Evolutionary conservation across 805 yeast genomes (phyloP).

Genomic region (Candida berthetii): DNA sequence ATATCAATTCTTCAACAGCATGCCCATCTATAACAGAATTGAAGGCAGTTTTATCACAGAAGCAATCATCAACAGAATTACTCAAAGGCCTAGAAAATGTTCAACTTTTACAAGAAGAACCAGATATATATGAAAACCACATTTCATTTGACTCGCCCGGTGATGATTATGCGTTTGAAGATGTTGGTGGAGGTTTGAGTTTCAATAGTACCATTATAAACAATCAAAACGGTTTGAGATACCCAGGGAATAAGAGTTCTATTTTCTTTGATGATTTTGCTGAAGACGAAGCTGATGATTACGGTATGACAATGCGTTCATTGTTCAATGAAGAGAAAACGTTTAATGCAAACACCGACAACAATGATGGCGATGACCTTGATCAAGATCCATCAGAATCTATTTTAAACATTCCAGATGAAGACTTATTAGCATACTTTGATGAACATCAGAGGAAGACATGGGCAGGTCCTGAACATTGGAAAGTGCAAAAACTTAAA

Average conservation of each 20-base stretch:
- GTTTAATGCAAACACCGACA: slow-evolving; percentile 5
- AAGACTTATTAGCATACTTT: slow-evolving; percentile 70
- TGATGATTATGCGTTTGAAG: slow-evolving; percentile 7
- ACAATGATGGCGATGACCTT: slow-evolving; percentile 10
- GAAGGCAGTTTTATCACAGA: slow-evolving; percentile 13
- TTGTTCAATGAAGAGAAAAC: slow-evolving; percentile 17
- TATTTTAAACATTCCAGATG: slow-evolving; percentile 36
- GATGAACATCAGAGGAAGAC: slow-evolving; percentile 61
- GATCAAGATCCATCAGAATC: slow-evolving; percentile 8
- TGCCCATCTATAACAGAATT: slow-evolving; percentile 15
- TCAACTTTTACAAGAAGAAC: not conserved
- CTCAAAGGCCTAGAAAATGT: slow-evolving; percentile 6
- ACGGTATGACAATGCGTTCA: slow-evolving; percentile 19
- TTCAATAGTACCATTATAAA: slow-evolving; percentile 1
- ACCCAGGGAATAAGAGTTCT: slow-evolving; percentile 19
- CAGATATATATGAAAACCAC: not conserved
- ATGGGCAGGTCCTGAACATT: slow-evolving; percentile 93
- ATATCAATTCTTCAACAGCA: not conserved
- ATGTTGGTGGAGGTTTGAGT: slow-evolving; percentile 3
- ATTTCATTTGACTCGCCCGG: slow-evolving; percentile 5
- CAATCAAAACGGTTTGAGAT: slow-evolving; percentile 11
- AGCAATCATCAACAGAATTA: slow-evolving; percentile 8
- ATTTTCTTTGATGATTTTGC: slow-evolving; percentile 16
- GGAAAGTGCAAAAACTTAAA: slow-evolving; percentile 70
- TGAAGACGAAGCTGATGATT: slow-evolving; percentile 16